phyloP scores from a whole-genome alignment of 345 rosid species.

The Eucalyptus sideroxylon region DNA sequence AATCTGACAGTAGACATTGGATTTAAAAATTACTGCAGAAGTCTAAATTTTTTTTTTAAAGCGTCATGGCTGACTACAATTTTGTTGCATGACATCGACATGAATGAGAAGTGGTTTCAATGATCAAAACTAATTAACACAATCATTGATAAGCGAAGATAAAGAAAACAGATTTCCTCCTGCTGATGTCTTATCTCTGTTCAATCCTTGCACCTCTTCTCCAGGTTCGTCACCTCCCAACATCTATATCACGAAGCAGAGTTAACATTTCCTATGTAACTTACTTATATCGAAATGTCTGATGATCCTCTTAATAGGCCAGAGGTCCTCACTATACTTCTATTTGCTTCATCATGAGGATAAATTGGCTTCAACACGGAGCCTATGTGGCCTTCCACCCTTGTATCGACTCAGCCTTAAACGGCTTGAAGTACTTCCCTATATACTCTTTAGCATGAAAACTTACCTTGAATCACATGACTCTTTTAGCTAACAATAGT shows the following conservation, averaged over 20 bases:
- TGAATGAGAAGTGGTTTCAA: not conserved
- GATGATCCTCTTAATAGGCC: not conserved
- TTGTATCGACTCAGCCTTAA: not conserved
- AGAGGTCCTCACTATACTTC: not conserved
- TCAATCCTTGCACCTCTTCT: not conserved
- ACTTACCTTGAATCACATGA: not conserved
- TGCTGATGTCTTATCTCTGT: not conserved
- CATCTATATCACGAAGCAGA: not conserved
- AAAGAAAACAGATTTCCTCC: not conserved
- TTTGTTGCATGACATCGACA: not conserved
- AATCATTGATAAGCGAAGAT: not conserved
- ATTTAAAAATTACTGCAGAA: not conserved
- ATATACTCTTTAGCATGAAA: not conserved
- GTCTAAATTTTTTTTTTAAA: not conserved
- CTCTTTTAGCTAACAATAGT: not conserved
- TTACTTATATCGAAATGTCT: fast-evolving
- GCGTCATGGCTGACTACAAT: not conserved
- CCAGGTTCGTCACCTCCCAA: not conserved
- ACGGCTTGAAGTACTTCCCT: not conserved
- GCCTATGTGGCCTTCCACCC: not conserved
- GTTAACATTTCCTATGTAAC: not conserved
- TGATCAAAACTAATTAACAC: not conserved
- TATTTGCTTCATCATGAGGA: not conserved
- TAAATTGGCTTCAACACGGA: not conserved
- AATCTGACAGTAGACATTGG: not conserved